Evolutionary conservation across 306 rosid genomes (phyloP).

Genomic region (Crotalaria pallida): DNA sequence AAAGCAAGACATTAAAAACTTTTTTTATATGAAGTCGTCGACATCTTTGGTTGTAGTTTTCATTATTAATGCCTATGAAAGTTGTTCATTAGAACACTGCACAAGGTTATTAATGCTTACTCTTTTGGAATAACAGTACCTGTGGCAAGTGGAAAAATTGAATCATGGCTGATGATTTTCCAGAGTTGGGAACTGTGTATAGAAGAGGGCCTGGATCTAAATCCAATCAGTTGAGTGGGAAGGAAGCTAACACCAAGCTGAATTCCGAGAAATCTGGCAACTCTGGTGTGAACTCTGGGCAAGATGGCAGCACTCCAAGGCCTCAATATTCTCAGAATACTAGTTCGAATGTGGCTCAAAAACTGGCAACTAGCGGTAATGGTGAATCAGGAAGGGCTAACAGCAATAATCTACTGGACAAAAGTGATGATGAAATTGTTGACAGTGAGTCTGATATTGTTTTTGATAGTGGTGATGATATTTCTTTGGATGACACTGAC

Average conservation of each 20-base stretch:
- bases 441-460: conserved; percentile 31
- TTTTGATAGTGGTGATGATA: conserved; percentile 37
- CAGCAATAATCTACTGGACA: conserved; percentile 12
- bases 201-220: conserved; percentile 8
- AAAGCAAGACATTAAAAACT: too few relatives aligned
- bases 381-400: conserved; percentile 9
- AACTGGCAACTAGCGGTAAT: background rate
- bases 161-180: conserved; percentile 37
- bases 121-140: conserved; percentile 4
- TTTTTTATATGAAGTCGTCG: background rate
- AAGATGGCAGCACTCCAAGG: conserved; percentile 10
- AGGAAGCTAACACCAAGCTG: background rate
- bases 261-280: conserved; percentile 13
- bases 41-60: background rate
- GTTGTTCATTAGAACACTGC: background rate
- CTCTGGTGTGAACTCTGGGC: background rate
- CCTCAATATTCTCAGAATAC: conserved; percentile 21
- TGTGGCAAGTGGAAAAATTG: background rate
- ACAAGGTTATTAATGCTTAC: background rate
- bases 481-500: conserved; percentile 36
- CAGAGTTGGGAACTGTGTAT: conserved; percentile 33
- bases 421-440: conserved; percentile 8
- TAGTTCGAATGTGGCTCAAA: conserved; percentile 18
- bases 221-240: background rate
- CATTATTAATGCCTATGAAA: background rate